phyloP scores from a whole-genome alignment of 306 rosid species.

The Potentilla sterilis region DNA sequence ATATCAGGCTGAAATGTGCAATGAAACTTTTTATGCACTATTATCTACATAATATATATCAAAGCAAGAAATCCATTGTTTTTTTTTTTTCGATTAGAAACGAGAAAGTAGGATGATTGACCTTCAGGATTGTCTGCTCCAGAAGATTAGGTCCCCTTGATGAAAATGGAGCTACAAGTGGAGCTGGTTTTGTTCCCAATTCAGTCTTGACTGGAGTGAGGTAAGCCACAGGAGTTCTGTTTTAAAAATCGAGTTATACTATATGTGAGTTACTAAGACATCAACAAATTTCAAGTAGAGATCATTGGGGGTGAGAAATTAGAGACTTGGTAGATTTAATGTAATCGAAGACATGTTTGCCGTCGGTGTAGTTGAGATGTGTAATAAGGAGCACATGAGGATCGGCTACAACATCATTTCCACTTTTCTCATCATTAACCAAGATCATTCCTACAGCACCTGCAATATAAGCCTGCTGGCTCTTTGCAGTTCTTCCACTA shows the following conservation, averaged over 20 bases:
- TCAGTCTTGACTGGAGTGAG: constrained; percentile 39
- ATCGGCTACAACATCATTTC: constrained; percentile 28
- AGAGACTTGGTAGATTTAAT: constrained; percentile 42
- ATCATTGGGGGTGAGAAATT: not conserved
- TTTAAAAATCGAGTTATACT: not conserved
- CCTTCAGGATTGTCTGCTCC: constrained; percentile 60
- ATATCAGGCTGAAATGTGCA: constrained; percentile 52
- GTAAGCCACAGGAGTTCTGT: constrained; percentile 55
- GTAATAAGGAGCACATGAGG: constrained; percentile 46
- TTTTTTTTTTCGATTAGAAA: not conserved
- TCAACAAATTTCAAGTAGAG: not conserved
- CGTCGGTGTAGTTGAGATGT: constrained; percentile 35
- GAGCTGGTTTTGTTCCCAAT: constrained; percentile 43
- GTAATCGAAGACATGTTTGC: constrained; percentile 40
- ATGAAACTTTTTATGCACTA: not conserved
- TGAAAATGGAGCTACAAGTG: constrained; percentile 62
- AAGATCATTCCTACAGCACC: constrained; percentile 66
- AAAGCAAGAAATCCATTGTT: not conserved
- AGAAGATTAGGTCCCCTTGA: constrained; percentile 62
- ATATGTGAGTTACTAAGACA: not conserved
- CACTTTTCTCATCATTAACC: constrained; percentile 19
- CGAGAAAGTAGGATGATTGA: not conserved
- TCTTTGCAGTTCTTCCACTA: constrained; percentile 18
- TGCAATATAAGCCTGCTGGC: constrained; percentile 24
- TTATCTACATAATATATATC: not conserved